Evolutionary conservation across 441 rosid genomes (phyloP), one percentile per base, ranked within the genome.

Genomic region (Pelargonium cotyledonis): DNA sequence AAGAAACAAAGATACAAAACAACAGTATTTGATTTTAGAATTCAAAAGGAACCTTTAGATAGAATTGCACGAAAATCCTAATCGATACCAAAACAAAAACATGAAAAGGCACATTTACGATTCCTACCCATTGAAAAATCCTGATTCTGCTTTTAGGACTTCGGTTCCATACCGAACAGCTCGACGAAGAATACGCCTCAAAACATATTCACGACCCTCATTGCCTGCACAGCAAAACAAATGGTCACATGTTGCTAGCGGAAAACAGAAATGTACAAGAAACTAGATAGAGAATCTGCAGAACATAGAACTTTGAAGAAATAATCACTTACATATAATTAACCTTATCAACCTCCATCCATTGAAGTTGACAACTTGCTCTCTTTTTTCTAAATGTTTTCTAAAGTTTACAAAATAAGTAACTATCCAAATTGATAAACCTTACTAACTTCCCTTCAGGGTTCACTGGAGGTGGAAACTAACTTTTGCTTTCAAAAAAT

Each of bases 121-220:
- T 72, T 73, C 85, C 31, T 84, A 95, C 99, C 98, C 85, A 60
- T 82, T 89, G 75, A 95, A 92, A 82, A 92, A 95, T 58, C 99
- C 99, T 80, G 88, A 94, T 69, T 79, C 85, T 18, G 97, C 98
- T 78, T 88, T 90, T 8, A 95, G 80, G 76, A 90, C 95, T 84
- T 95, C 97, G 57, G 83, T 88, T 31, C 99, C 97, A 74, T 90
- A 92, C 41, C 99, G 95, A 70, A 95, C 96, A 65, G 98, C 99
- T 78, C 98, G 95, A 63, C 99, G 99, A 74, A 95, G 97, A 78
- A 95, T 95, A 60, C 98, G 96, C 75, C 99, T 83, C 40, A 95
- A 80, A 72, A 92, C 99, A 77, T 95, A 92, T 75, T 92, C 98
- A 67, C 99, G 98, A 11, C 97, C 97, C 74, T 95, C 98, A 74